Base-by-base conservation (phyloP, 108 stramenopile species). In the Nitzschia sp. region DNA sequence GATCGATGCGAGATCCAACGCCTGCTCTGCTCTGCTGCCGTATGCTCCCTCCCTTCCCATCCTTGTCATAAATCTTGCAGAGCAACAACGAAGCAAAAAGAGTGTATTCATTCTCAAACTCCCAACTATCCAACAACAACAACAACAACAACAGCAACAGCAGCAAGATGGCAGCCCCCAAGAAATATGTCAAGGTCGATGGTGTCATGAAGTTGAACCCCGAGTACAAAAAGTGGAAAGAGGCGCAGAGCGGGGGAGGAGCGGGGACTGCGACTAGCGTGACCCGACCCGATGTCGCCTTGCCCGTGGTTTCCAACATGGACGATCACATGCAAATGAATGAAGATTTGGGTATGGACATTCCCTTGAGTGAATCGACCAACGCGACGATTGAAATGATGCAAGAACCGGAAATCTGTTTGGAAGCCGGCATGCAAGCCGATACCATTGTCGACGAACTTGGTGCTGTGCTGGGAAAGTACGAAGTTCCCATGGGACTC, bases 131-230 rank as follows among this genome's bases (percentile, higher is more conserved):
- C n/a, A n/a, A n/a, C n/a, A n/a, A n/a, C n/a, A n/a, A n/a, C n/a
- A 41, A 41, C 38, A 13, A 13, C 38, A 41, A 41, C 38, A 41
- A 13, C 38, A 41, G 13, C 38, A n/a, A 9, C 38, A 41, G 6
- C 38, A 41, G 6, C 38, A 41, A 9, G 9, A 41, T 41, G 38
- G 6, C 38, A 13, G 38, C 38, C 38, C 76, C 76, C 53, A 74
- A 79, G 68, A 79, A 79, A 46, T 79, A 79, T 45, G 47, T 69
- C 63, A 73, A 73, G 31, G 36, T 74, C 34, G 68, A 74, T 69
- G 79, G 79, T 21, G 68, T 80, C 4, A 80, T 80, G 79, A 73
- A 80, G 61, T 41, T 80, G 26, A 80, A 80, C 66, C 80, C 80
- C 47, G 80, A 80, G 27, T 80, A 72, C 58, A 80, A 80, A 35